Percentiles rank a stretch among this genome's conserved stretches.
Conservation (phyloP, 768 basidiomycete species). For the Clitopilus hobsonii region DNA sequence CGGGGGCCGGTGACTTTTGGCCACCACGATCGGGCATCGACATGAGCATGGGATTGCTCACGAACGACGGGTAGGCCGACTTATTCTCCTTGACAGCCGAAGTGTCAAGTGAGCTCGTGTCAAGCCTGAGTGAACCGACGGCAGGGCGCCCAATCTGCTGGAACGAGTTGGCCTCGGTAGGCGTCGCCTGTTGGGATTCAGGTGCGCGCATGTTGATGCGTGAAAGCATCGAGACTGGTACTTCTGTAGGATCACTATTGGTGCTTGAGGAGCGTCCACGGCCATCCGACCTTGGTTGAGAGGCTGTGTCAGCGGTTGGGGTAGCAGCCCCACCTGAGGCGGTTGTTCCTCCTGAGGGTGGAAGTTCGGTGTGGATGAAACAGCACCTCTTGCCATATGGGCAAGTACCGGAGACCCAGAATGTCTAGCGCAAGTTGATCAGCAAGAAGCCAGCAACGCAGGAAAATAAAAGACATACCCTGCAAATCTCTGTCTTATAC, state of each 20-base stretch:
- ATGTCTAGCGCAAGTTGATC: constrained; percentile 49
- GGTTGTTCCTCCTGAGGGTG: constrained; percentile 54
- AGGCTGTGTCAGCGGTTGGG: constrained; percentile 34
- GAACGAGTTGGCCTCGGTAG: constrained; percentile 50
- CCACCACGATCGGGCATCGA: constrained; percentile 54
- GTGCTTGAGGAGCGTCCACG: constrained; percentile 66
- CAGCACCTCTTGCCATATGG: constrained; percentile 91
- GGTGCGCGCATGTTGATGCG: constrained; percentile 70
- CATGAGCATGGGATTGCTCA: constrained; percentile 54
- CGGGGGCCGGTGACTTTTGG: constrained; percentile 70
- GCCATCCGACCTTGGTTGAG: constrained; percentile 50
- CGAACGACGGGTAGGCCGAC: constrained; percentile 75
- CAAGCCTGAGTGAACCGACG: constrained; percentile 67
- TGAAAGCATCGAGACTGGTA: constrained; percentile 66
- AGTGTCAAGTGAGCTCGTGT: constrained; percentile 57
- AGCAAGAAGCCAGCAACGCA: constrained; percentile 6
- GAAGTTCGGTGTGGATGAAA: constrained; percentile 89
- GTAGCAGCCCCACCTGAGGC: constrained; percentile 33
- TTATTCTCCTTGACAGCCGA: constrained; percentile 72
- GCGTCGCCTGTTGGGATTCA: constrained; percentile 43
- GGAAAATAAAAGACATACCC: constrained; percentile 43
- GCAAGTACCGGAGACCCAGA: constrained; percentile 92
- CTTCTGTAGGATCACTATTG: constrained; percentile 78
- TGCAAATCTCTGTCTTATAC: constrained; percentile 95
- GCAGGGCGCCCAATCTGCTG: constrained; percentile 56